Percentiles rank a stretch among this genome's conserved stretches.
Conservation (phyloP, 2,329 filamentous ascomycete species). For the Trichoderma cornu-damae region DNA sequence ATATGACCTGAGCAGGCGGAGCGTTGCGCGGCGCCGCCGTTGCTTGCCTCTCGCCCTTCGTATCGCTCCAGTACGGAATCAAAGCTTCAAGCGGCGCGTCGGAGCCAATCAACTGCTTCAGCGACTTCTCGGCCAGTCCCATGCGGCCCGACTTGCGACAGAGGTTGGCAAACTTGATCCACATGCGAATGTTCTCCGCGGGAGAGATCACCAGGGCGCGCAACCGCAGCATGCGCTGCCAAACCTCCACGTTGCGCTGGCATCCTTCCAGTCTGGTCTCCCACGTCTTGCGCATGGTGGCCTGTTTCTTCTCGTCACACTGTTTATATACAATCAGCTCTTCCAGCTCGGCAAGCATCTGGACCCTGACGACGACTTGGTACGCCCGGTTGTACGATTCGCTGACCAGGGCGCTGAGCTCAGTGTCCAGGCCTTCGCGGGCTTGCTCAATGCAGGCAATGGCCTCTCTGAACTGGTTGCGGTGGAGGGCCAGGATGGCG, state of each 20-base stretch:
- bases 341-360: conserved; percentile 98
- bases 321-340: conserved; percentile 99
- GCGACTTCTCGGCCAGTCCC: conserved; percentile 89
- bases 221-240: conserved; percentile 96
- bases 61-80: conserved; percentile 55
- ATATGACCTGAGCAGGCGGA: conserved; percentile 74
- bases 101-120: conserved; percentile 80
- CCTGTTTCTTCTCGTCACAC: conserved; percentile 80
- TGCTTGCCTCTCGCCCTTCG: conserved; percentile 22
- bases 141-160: conserved; percentile 94
- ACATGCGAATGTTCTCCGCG: conserved; percentile 95
- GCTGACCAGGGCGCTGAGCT: conserved; percentile 91
- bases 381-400: conserved; percentile 98
- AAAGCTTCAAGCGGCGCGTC: conserved; percentile 58
- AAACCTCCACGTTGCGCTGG: conserved; percentile 95
- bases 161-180: conserved; percentile 98
- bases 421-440: conserved; percentile 87
- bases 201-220: conserved; percentile 87
- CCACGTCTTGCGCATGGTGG: conserved; percentile 90
- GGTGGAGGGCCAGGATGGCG: conserved; percentile 88
- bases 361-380: conserved; percentile 93
- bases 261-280: conserved; percentile 91
- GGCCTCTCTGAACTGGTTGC: conserved; percentile 91
- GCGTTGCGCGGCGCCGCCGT: conserved; percentile 39
- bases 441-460: conserved; percentile 85